Base-by-base conservation (phyloP, 2,329 filamentous ascomycete genomes). In the Fusarium fujikuroi region DNA sequence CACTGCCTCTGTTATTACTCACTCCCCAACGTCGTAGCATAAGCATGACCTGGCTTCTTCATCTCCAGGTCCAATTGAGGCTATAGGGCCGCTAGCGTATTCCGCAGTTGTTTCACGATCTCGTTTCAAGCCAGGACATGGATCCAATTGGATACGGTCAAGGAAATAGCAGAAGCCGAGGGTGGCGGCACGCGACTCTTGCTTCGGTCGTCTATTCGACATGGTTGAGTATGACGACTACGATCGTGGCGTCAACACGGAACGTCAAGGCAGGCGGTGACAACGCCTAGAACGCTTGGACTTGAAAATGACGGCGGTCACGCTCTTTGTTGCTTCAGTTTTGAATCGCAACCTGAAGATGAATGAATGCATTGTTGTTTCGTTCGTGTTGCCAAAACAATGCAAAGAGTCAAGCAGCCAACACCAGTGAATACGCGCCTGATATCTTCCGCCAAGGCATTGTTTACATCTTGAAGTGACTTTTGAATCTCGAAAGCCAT, bases 121-220 rank as follows among this genome's bases (percentile, higher is more conserved):
- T 64, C 49, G 75, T 76, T 76, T 76, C 73, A 77, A 52, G 63
- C 57, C 69, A 60, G 58, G 66, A 21, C 52, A 60, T 57, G 42
- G 37, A 60, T 54, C 39, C 44, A 71, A 74, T 43, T 54, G 50
- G 34, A 57, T 56, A 68, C 54, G 66, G 62, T 63, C 61, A 71
- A 71, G 70, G 61, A 69, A 60, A 53, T 44, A 71, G 46, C 39
- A 61, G 16, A 23, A 60, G 47, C 70, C 70, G 53, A 68, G 18
- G 36, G 42, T 71, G 53, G 44, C 62, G 53, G 58, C 66, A 74
- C 40, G 36, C 58, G 62, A 71, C 47, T 57, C 49, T 44, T 25
- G 14, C 63, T 54, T 32, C 23, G 21, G 21, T n/a, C 37, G 32
- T 15, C 28, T 47, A 30, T 36, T 37, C 44, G 40, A 57, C 12